Evolutionary conservation across 352 stramenopile species (phyloP).

Genomic region (Plasmopara halstedii): DNA sequence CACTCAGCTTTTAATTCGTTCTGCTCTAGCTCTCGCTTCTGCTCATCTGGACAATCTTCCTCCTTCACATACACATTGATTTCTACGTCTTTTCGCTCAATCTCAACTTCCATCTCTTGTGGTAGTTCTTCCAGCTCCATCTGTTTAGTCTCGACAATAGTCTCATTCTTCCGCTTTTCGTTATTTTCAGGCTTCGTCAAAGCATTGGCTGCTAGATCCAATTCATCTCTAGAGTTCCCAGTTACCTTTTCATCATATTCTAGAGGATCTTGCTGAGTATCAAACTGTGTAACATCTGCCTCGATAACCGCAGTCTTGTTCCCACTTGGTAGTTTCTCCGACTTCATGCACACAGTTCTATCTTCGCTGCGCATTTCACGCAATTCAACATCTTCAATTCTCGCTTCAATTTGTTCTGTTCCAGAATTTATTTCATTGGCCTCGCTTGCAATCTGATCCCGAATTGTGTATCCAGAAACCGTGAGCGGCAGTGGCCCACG

Average conservation of each 20-base stretch:
- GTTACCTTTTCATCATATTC: slow-evolving; percentile 1
- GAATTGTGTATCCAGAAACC: slow-evolving; percentile 3
- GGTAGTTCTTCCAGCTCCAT: neutral
- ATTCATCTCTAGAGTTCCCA: slow-evolving; percentile 1
- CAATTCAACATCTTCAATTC: neutral
- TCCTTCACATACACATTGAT: slow-evolving; percentile 6
- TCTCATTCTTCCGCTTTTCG: neutral
- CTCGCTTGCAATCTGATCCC: neutral
- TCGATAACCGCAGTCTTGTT: neutral
- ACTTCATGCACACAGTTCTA: neutral
- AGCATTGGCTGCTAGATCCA: neutral
- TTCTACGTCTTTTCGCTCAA: neutral
- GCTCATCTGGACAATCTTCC: slow-evolving; percentile 3
- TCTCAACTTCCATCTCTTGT: neutral
- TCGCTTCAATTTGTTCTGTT: slow-evolving; percentile 3
- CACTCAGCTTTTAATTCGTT: neutral
- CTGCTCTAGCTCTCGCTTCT: neutral
- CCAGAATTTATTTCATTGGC: neutral
- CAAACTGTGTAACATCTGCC: neutral
- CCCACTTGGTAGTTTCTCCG: neutral
- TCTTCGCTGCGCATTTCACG: neutral
- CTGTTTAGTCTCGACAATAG: neutral
- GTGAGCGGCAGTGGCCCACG: slow-evolving; percentile 15
- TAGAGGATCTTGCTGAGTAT: neutral
- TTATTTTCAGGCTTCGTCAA: neutral